Evolutionary conservation across 2,329 filamentous ascomycete genomes (phyloP).

Genomic region (Colletotrichum caudatum): DNA sequence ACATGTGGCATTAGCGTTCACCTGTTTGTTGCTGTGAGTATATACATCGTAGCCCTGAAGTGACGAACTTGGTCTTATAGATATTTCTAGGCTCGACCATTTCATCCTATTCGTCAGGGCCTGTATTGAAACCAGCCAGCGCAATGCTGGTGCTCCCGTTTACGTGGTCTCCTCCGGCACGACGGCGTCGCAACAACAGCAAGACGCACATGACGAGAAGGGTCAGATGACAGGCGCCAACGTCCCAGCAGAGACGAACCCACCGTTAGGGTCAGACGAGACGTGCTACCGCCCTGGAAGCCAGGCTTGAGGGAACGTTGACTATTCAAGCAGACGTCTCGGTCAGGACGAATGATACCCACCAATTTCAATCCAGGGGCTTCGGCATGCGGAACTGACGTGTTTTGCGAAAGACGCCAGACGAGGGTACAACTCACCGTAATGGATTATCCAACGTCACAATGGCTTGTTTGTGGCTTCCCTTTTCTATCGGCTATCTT

Average conservation of each 20-base stretch:
- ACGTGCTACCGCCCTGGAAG: conserved; percentile 22
- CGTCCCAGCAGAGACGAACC: background rate
- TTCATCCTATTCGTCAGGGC: conserved; percentile 56
- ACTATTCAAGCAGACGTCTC: background rate
- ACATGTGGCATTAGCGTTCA: conserved; percentile 43
- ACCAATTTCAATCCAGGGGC: background rate
- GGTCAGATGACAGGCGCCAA: background rate
- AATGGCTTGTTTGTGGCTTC: too few species aligned
- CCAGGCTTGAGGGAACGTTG: background rate
- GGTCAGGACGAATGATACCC: background rate
- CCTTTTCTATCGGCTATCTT: background rate
- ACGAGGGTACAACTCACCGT: background rate
- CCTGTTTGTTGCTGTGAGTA: conserved; percentile 38
- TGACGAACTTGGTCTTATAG: too few species aligned
- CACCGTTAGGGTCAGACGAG: conserved; percentile 3
- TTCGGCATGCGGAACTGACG: background rate
- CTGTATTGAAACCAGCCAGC: conserved; percentile 53
- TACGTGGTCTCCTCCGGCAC: conserved; percentile 28
- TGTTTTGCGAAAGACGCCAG: background rate
- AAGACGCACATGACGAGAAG: background rate
- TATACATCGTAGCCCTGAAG: background rate
- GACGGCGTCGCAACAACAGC: conserved; percentile 8
- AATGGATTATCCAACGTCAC: background rate
- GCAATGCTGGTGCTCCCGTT: conserved; percentile 44
- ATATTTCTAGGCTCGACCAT: conserved; percentile 45